These are phyloP conservation scores for Hsuehochloa calcarea DNA, from an alignment of 176 grass and related monocot genomes.

Conservation along the genomic window DNA sequence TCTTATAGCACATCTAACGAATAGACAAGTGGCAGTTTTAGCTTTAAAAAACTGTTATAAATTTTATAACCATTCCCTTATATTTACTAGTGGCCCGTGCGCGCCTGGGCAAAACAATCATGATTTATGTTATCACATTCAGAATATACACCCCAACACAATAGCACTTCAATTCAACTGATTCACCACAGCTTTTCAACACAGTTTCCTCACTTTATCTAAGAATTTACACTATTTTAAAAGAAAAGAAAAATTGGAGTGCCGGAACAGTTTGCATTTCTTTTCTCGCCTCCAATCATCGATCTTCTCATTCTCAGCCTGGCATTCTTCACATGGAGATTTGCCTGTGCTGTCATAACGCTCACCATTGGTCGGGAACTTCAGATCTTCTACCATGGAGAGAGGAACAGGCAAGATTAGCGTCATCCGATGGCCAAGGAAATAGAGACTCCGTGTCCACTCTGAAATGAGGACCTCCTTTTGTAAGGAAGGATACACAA, in stretches of 20 bases:
- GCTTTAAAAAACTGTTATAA: too few relatives aligned
- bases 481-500: too few relatives aligned
- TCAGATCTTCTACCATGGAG: constrained; percentile 29
- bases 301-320: constrained; percentile 18
- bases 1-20: too few relatives aligned
- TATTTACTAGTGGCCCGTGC: too few relatives aligned
- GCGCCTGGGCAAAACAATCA: too few relatives aligned
- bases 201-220: background rate
- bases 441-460: too few relatives aligned
- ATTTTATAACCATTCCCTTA: too few relatives aligned
- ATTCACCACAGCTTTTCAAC: background rate
- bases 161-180: background rate
- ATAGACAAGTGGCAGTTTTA: too few relatives aligned
- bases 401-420: too few relatives aligned
- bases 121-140: background rate
- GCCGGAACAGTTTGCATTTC: background rate
- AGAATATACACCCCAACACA: background rate
- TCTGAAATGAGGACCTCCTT: too few relatives aligned
- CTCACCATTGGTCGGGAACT: constrained; percentile 3
- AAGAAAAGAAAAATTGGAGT: constrained; percentile 4
- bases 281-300: constrained; percentile 27
- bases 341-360: background rate
- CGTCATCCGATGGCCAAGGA: too few relatives aligned
- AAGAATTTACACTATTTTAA: constrained; percentile 19
- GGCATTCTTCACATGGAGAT: constrained; percentile 31